Evolutionary conservation across 2,329 filamentous ascomycete genomes (phyloP).

Genomic region (Fusarium torulosum): DNA sequence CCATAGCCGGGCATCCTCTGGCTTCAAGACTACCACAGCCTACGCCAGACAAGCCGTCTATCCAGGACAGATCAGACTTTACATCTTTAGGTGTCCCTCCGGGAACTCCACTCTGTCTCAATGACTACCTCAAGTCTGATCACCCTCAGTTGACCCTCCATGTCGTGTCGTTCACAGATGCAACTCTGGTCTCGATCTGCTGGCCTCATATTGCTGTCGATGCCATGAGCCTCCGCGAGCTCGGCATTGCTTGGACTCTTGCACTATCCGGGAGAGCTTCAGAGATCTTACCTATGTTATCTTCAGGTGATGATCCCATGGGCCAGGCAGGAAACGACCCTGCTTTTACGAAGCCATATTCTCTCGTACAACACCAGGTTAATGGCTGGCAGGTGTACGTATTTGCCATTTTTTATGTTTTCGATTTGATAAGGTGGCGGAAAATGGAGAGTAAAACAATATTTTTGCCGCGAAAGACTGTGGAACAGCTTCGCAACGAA

Average conservation of each 20-base stretch:
- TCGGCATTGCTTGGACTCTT: slow-evolving; percentile 23
- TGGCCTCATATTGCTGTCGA: slow-evolving; percentile 24
- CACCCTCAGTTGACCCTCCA: slow-evolving; percentile 22
- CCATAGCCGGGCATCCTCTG: slow-evolving; percentile 57
- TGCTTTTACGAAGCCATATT: background rate
- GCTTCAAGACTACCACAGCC: slow-evolving; percentile 54
- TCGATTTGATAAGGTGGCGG: slow-evolving; percentile 7
- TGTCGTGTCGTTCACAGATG: slow-evolving; percentile 20
- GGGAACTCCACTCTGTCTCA: background rate
- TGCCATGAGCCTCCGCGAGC: slow-evolving; percentile 6
- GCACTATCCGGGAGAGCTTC: slow-evolving; percentile 4
- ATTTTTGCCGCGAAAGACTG: background rate
- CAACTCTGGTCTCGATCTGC: slow-evolving; percentile 25
- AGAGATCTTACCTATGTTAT: slow-evolving; percentile 5
- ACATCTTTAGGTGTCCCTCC: background rate
- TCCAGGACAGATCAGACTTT: background rate
- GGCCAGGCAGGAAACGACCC: slow-evolving; percentile 8
- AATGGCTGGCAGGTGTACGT: slow-evolving; percentile 5
- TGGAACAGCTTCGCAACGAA: background rate
- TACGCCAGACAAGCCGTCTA: slow-evolving; percentile 9
- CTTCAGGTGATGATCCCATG: slow-evolving; percentile 15
- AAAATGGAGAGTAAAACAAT: slow-evolving; percentile 8
- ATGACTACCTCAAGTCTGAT: slow-evolving; percentile 19
- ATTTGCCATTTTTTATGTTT: slow-evolving; percentile 3
- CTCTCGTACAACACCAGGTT: background rate